Conservation (phyloP, 1,284 basidiomycete species). For the Cutaneotrichosporon daszewskae region DNA sequence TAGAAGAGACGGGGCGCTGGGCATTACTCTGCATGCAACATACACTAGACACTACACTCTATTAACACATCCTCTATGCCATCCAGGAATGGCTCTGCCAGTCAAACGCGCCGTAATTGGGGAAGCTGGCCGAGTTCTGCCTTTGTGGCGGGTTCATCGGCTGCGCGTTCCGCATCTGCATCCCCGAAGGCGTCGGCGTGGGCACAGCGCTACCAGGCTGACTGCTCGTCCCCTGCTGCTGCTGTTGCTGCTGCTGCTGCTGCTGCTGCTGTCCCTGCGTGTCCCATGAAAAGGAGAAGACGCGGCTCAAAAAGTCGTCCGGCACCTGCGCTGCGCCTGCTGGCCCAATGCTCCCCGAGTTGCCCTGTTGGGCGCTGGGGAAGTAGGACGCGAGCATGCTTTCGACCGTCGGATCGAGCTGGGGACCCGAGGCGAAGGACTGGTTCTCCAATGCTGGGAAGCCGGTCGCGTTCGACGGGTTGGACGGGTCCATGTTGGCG, state of each 20-base stretch:
- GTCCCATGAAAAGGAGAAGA: conserved; percentile 46
- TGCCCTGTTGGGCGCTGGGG: conserved; percentile 16
- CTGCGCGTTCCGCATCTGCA: not conserved
- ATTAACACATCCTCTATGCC: too few relatives aligned
- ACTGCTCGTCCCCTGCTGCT: conserved; percentile 3
- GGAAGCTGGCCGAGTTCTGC: conserved; percentile 18
- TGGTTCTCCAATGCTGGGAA: conserved; percentile 36
- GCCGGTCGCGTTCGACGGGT: conserved; percentile 14
- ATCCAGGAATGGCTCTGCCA: conserved; percentile 29
- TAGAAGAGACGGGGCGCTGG: not conserved
- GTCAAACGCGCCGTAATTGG: conserved; percentile 20
- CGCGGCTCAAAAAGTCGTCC: conserved; percentile 41
- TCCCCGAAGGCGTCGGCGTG: not conserved
- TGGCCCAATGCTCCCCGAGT: conserved; percentile 10
- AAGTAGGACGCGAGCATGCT: conserved; percentile 38
- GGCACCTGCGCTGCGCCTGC: conserved; percentile 23
- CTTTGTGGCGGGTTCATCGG: conserved; percentile 3
- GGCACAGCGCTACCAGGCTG: not conserved
- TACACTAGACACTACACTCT: not conserved
- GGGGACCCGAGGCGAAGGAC: conserved; percentile 23
- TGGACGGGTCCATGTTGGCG: conserved; percentile 22
- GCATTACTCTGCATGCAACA: too few relatives aligned
- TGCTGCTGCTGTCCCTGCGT: conserved; percentile 5
- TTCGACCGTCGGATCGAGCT: conserved; percentile 39
- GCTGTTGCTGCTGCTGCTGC: conserved; percentile 5